A percentile compares a stretch with the other conserved stretches of the same genome.
phyloP scores from a whole-genome alignment of 441 rosid genomes.

The Adansonia madagascariensis region DNA sequence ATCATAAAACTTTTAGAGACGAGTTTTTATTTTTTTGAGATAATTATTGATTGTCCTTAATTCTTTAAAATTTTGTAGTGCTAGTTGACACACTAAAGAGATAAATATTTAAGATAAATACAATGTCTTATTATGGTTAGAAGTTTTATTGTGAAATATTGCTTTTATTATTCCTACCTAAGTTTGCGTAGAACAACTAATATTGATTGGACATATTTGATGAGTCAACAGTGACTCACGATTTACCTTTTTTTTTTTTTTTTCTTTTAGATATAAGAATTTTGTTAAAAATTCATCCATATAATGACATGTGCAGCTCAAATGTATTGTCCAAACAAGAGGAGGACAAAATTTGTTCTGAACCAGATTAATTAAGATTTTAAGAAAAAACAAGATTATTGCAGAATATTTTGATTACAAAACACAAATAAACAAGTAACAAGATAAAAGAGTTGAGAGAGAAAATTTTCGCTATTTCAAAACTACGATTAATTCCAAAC shows the following conservation, averaged over 20 bases:
- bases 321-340: background rate
- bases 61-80: too few species aligned
- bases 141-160: background rate
- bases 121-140: background rate
- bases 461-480: background rate
- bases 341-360: background rate
- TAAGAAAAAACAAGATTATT: background rate
- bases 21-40: too few species aligned
- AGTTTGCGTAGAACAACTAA: background rate
- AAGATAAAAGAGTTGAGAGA: background rate
- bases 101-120: background rate
- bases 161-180: background rate
- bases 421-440: background rate
- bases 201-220: background rate
- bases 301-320: background rate
- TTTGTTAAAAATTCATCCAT: background rate
- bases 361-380: background rate
- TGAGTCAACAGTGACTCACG: background rate
- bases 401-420: background rate
- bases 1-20: too few species aligned
- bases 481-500: background rate
- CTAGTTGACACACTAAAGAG: background rate
- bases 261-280: background rate
- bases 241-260: background rate
- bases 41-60: too few species aligned